Evolutionary conservation across 371 early-diverging fungal genomes (phyloP).

Genomic region (Entomophthora muscae): DNA sequence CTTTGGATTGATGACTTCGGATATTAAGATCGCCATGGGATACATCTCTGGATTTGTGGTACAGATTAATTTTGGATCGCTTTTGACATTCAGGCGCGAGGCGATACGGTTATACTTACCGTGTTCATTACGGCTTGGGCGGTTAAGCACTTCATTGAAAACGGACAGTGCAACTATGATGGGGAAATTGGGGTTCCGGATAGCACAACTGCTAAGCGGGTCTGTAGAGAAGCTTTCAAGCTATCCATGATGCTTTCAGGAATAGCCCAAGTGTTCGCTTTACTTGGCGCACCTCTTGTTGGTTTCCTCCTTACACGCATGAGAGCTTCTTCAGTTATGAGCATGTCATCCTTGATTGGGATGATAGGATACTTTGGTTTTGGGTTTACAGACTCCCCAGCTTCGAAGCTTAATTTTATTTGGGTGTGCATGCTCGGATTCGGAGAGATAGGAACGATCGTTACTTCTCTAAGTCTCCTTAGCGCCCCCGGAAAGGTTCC

Average conservation of each 20-base stretch:
- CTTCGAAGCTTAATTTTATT: slow-evolving; percentile 22
- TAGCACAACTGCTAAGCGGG: slow-evolving; percentile 13
- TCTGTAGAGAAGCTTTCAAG: slow-evolving; percentile 19
- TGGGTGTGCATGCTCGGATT: slow-evolving; percentile 39
- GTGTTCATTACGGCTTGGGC: slow-evolving; percentile 61
- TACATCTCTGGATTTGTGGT: slow-evolving; percentile 38
- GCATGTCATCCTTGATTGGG: slow-evolving; percentile 33
- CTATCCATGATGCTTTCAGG: slow-evolving; percentile 26
- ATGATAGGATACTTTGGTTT: slow-evolving; percentile 37
- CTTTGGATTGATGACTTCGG: slow-evolving; percentile 20
- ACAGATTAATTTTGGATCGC: slow-evolving; percentile 7
- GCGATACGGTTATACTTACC: slow-evolving; percentile 53
- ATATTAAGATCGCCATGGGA: slow-evolving; percentile 36
- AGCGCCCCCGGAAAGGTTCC: slow-evolving; percentile 32
- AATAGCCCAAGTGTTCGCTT: slow-evolving; percentile 45
- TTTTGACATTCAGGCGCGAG: slow-evolving; percentile 31
- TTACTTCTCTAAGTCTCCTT: slow-evolving; percentile 38
- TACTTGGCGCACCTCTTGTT: slow-evolving; percentile 47
- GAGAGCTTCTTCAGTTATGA: slow-evolving; percentile 23
- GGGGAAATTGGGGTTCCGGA: slow-evolving; percentile 9
- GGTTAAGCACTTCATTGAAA: slow-evolving; percentile 31
- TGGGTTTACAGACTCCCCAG: slow-evolving; percentile 33
- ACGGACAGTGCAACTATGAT: slow-evolving; percentile 25
- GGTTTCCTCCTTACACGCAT: slow-evolving; percentile 25
- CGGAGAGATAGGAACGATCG: slow-evolving; percentile 60